Evolutionary conservation across 345 rosid species (phyloP), one percentile per base, ranked within the genome.

Genomic region (Theobroma cacao): DNA sequence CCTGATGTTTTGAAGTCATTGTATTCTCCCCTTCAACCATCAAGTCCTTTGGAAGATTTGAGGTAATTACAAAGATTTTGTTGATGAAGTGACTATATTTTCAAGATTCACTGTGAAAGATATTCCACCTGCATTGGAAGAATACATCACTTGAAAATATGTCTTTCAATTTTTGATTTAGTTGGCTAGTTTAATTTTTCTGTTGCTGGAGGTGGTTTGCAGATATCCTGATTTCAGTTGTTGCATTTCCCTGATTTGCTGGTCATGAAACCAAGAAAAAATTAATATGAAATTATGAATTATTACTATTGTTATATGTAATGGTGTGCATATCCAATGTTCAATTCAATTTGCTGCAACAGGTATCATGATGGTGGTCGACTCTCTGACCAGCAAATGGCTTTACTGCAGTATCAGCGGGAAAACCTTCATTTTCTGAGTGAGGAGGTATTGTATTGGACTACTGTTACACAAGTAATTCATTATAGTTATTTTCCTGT

Each of bases 301-400:
- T 6, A 33, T 71, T 10, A 50, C 28, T 9, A 48, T 48, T 3
- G 40, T 65, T 67, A 67, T 67, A 72, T 12, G 17, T 22, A 53
- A 65, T 30, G 58, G 7, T 1, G 53, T 34, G 24, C 4, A 18
- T 75, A 34, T 48, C 75, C 28, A 74, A 31, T 20, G 40, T 75
- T 79, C 36, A 61, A 18, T 13, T 28, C 50, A 77, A 30, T 66
- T 72, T 80, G 48, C 52, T 85, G 78, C 71, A 65, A 81, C 67
- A 93, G 99, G 83, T 95, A 95, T 85, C 89, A 92, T 41, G 94
- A 92, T 75, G 95, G 94, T 47, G 93, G 95, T 63, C 89, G 98
- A 31, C 94, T 95, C 72, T 95, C 97, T 75, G 99, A 95, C 83
- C 98, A 95, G 86, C 98, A 95, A 80, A 95, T 90, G 91, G 98